Conservation (phyloP, 495 filamentous ascomycete species). For the Xylaria scruposa region DNA sequence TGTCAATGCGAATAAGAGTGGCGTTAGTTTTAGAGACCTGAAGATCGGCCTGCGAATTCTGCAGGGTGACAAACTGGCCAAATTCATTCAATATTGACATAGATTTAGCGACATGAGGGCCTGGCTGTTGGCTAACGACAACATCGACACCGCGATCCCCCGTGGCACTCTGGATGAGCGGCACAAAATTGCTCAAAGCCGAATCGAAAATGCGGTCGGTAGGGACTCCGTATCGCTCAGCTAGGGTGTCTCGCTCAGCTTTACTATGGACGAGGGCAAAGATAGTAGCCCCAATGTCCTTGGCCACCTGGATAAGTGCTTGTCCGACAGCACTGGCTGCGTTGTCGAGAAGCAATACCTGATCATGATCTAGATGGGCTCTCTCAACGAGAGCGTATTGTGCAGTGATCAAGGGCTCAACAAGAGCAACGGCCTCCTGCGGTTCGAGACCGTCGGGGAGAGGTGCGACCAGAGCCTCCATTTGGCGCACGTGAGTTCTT, state of each 20-base stretch:
- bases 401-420: background rate
- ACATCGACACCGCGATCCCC: constrained; percentile 6
- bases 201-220: background rate
- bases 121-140: constrained; percentile 11
- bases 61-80: background rate
- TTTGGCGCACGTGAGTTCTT: background rate
- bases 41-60: background rate
- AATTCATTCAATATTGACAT: background rate
- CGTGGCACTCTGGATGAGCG: background rate
- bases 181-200: constrained; percentile 1
- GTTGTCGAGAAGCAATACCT: background rate
- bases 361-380: background rate
- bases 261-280: constrained; percentile 1
- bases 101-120: background rate
- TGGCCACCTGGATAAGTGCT: background rate
- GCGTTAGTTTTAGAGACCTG: background rate
- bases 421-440: constrained; percentile 3
- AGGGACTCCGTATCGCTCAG: background rate
- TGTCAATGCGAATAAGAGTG: background rate
- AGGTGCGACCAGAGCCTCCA: background rate
- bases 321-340: constrained; percentile 5
- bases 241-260: background rate
- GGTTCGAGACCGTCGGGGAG: background rate
- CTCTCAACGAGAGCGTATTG: background rate
- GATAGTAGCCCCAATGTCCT: background rate